Evolutionary conservation across 192 early-diverging fungal species (phyloP).

Genomic region (Obelidium mucronatum): DNA sequence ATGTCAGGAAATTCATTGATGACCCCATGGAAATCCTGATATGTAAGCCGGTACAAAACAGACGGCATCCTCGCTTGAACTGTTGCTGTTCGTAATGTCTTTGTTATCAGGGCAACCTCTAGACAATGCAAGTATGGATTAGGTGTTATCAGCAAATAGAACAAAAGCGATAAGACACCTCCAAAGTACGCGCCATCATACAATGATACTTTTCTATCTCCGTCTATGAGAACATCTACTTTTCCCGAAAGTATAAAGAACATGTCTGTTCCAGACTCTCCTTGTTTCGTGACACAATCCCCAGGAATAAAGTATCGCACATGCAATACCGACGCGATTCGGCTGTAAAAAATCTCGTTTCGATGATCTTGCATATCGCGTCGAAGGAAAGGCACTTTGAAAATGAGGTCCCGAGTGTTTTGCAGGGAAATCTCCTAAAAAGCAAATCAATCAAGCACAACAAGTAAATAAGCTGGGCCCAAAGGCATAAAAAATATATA

Average conservation of each 20-base stretch:
- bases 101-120: slow-evolving; percentile 28
- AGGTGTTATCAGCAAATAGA: background rate
- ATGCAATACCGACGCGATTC: slow-evolving; percentile 26
- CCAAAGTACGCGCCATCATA: slow-evolving; percentile 48
- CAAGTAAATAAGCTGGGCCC: background rate
- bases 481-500: background rate
- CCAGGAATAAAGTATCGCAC: slow-evolving; percentile 27
- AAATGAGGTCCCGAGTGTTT: slow-evolving; percentile 33
- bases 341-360: slow-evolving; percentile 38
- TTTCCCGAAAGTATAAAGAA: slow-evolving; percentile 43
- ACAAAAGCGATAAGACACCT: background rate
- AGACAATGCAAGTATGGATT: no score
- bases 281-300: slow-evolving; percentile 40
- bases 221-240: slow-evolving; percentile 32
- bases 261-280: slow-evolving; percentile 40
- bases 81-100: slow-evolving; percentile 37
- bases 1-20: slow-evolving; percentile 41
- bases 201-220: slow-evolving; percentile 16
- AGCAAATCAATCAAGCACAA: background rate
- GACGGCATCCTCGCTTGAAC: slow-evolving; percentile 20
- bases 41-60: slow-evolving; percentile 24
- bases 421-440: slow-evolving; percentile 44
- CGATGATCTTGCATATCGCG: slow-evolving; percentile 36
- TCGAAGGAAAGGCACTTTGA: slow-evolving; percentile 40
- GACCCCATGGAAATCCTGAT: slow-evolving; percentile 15